Conservation (phyloP, 768 basidiomycete species). For the Coprinopsis marcescibilis region DNA sequence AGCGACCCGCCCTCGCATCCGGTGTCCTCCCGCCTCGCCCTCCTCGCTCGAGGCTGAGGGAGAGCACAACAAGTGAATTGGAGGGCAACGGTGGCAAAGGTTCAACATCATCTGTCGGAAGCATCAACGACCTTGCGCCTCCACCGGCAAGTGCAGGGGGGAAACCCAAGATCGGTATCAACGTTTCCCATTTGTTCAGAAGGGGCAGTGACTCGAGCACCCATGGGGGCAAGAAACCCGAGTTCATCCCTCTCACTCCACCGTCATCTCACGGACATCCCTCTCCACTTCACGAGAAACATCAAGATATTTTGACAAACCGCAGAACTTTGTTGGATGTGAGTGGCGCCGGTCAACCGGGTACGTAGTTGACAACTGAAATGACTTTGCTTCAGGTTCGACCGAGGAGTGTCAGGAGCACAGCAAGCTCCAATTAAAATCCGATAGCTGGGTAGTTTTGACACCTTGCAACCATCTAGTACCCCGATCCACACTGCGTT, state of each 20-base stretch:
- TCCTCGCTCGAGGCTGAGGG: conserved; percentile 20
- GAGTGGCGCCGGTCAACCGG: conserved; percentile 14
- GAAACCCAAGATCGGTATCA: neutral
- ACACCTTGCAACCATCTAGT: too few species aligned
- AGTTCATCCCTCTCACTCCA: neutral
- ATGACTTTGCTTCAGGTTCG: conserved; percentile 2
- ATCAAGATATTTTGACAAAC: conserved; percentile 21
- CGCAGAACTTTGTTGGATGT: conserved; percentile 35
- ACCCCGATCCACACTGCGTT: too few species aligned
- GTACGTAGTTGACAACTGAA: neutral
- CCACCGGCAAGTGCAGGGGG: neutral
- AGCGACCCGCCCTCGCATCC: neutral
- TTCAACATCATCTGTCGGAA: neutral
- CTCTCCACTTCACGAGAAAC: conserved; percentile 13
- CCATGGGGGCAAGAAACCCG: neutral
- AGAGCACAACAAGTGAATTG: conserved; percentile 6
- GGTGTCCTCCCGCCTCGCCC: conserved; percentile 16
- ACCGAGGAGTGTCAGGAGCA: neutral
- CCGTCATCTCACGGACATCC: neutral
- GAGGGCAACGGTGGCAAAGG: neutral
- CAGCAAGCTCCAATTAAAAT: conserved; percentile 1
- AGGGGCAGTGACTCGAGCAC: neutral
- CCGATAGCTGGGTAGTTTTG: too few species aligned
- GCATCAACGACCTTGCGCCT: neutral
- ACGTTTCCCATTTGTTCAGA: neutral